Conservation (phyloP, 441 rosid species). For the Adansonia rubrostipa region DNA sequence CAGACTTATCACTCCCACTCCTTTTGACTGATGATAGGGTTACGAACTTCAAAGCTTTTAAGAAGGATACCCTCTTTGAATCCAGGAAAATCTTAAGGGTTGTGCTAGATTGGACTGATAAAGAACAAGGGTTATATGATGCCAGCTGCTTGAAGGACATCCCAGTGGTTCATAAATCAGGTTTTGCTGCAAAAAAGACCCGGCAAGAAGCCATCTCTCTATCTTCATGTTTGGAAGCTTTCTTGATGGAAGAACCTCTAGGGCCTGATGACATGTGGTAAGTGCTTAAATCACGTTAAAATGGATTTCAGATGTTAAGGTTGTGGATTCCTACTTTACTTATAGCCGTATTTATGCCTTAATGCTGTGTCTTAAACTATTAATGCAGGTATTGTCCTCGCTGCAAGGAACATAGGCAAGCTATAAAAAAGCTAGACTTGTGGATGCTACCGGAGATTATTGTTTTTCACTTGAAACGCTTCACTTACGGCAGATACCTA, state of each 20-base stretch:
- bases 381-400: slow-evolving; percentile 42
- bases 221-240: slow-evolving; percentile 69
- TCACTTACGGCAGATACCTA: slow-evolving; percentile 59
- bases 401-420: slow-evolving; percentile 19
- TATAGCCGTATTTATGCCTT: neutral
- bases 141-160: slow-evolving; percentile 69
- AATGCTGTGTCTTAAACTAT: neutral
- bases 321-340: neutral
- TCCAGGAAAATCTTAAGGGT: slow-evolving; percentile 48
- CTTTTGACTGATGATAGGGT: slow-evolving; percentile 46
- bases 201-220: slow-evolving; percentile 61
- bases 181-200: slow-evolving; percentile 46
- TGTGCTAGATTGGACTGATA: slow-evolving; percentile 69
- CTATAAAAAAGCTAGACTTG: slow-evolving; percentile 30
- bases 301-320: neutral
- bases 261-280: slow-evolving; percentile 82
- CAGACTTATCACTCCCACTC: slow-evolving; percentile 50
- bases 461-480: slow-evolving; percentile 70
- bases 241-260: slow-evolving; percentile 70
- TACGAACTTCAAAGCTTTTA: slow-evolving; percentile 46
- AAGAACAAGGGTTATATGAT: slow-evolving; percentile 63
- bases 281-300: slow-evolving; percentile 3
- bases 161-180: slow-evolving; percentile 67
- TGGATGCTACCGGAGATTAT: slow-evolving; percentile 73
- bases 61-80: slow-evolving; percentile 53